Conservation (phyloP, 176 grass and related monocot genomes). For the Musa itinerans region DNA sequence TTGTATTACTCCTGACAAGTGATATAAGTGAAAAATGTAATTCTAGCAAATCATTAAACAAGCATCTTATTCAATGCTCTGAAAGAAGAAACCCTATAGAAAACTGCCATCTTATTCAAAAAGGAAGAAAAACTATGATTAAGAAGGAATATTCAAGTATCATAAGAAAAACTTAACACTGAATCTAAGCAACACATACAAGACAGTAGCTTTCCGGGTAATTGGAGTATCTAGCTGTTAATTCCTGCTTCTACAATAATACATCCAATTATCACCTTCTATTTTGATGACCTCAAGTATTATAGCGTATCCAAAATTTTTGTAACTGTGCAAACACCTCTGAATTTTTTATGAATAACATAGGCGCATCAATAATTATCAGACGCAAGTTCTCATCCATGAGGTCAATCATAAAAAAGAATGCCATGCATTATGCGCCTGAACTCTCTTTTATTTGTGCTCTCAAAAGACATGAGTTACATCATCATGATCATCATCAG, state of each 20-base stretch:
- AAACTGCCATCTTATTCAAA: too few species aligned
- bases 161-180: neutral
- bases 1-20: too few species aligned
- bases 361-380: neutral
- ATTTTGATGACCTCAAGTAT: neutral
- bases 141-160: neutral
- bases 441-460: neutral
- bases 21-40: too few species aligned
- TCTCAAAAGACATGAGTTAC: constrained; percentile 32
- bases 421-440: neutral
- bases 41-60: too few species aligned
- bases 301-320: neutral
- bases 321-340: neutral
- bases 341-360: neutral
- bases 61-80: too few species aligned
- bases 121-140: too few species aligned
- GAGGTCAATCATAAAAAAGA: neutral
- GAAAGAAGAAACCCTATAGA: too few species aligned
- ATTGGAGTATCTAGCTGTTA: neutral
- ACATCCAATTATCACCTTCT: neutral
- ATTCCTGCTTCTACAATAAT: neutral
- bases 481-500: constrained; percentile 27
- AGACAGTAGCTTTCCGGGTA: neutral
- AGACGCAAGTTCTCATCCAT: neutral
- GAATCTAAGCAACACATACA: neutral